Conservation (phyloP, 2,329 filamentous ascomycete genomes). For the Cytospora mali region DNA sequence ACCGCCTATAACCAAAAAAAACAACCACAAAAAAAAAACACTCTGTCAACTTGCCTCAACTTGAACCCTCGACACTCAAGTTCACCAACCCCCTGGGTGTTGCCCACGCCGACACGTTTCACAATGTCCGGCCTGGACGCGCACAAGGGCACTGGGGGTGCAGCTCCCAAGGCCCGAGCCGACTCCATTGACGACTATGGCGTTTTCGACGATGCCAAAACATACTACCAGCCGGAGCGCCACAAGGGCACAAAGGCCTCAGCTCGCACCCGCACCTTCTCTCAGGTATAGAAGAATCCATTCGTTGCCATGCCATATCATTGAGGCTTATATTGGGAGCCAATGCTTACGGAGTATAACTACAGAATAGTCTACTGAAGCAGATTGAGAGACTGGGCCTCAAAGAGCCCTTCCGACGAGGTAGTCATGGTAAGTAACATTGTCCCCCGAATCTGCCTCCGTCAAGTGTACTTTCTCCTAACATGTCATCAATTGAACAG, state of each 20-base stretch:
- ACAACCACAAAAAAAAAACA: too few relatives aligned
- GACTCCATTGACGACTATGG: conserved; percentile 50
- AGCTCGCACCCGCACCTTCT: conserved; percentile 58
- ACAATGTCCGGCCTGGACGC: conserved; percentile 23
- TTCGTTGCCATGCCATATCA: not conserved
- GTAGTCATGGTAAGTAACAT: conserved; percentile 56
- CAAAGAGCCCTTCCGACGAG: conserved; percentile 58
- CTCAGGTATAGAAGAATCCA: conserved; percentile 54
- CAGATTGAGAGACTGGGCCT: conserved; percentile 56
- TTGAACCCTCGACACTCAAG: not conserved
- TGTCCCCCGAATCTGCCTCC: not conserved
- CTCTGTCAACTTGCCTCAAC: not conserved
- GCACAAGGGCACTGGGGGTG: conserved; percentile 15
- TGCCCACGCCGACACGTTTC: conserved; percentile 5
- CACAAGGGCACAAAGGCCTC: conserved; percentile 51
- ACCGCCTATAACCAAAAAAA: conserved; percentile 2
- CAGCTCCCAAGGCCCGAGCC: conserved; percentile 19
- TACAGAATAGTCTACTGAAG: conserved; percentile 55
- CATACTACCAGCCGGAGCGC: conserved; percentile 61
- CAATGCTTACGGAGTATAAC: conserved; percentile 35
- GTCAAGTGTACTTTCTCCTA: conserved; percentile 10
- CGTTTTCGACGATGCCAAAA: conserved; percentile 60
- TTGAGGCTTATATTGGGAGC: not conserved
- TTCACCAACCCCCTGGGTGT: not conserved
- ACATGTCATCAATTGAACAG: conserved; percentile 47